Evolutionary conservation across 2,329 filamentous ascomycete genomes (phyloP), one percentile per base, ranked within the genome.

Genomic region (Alternaria sp.): DNA sequence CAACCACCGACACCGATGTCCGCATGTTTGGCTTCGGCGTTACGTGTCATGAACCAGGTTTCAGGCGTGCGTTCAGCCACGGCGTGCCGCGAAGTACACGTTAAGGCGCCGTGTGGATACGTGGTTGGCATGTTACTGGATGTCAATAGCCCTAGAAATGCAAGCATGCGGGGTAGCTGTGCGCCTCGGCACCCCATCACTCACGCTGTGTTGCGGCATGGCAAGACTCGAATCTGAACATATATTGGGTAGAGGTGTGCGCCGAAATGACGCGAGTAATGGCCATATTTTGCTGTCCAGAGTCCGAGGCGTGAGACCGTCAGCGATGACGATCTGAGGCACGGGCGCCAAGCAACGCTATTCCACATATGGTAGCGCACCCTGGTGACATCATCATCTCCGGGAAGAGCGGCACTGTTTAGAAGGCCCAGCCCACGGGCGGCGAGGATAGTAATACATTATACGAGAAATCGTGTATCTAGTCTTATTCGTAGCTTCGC

Each of bases 401-500:
- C 20, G 0, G 49, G 5, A 18, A 3, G 8, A 37, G 8, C 11
- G 2, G 20, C 11, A 5, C 4, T 12, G 28, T 21, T 37, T 33
- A 5, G 44, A n/a, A 23, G 49, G 20, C 6, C 20, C 49, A 53
- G 30, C 49, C 49, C 28, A 5, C 15, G 14, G 25, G 28, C 49
- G 30, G 28, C 14, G 30, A 12, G 10, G 28, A 41, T 53, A 41
- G 28, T 53, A 41, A 53, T 41, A 53, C 49, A 53, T 53, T 53
- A 41, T 25, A 41, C 37, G 15, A 37, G 20, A 53, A 53, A 41
- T 41, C 28, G 20, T 53, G 30, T 53, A 6, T 53, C 21, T 41
- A 14, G 5, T 53, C 49, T 37, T 30, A 14, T n/a, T 58, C 60
- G 47, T 59, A 46, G 60, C 60, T 45, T 53, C 55, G n/a, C 20